phyloP scores from a whole-genome alignment of 257 asterid species.

The Oldenlandia corymbosa region DNA sequence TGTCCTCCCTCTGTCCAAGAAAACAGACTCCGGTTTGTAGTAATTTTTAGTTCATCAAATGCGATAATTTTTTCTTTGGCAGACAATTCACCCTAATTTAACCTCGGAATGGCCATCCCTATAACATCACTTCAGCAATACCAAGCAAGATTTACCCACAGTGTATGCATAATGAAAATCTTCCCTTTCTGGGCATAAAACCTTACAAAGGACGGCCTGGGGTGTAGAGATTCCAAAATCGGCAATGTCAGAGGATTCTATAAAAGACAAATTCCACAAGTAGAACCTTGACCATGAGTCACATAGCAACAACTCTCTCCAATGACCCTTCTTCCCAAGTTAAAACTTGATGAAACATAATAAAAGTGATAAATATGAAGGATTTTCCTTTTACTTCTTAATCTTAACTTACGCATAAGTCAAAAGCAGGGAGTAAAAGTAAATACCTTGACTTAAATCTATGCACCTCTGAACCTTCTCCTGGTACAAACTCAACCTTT shows the following conservation, averaged over 20 bases:
- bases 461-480: conserved; percentile 67
- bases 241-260: too few species aligned
- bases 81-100: not conserved
- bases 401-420: not conserved
- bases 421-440: conserved; percentile 4
- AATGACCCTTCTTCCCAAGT: not conserved
- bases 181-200: too few species aligned
- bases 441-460: conserved; percentile 67
- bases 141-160: not conserved
- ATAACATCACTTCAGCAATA: not conserved
- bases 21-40: too few species aligned
- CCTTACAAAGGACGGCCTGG: too few species aligned
- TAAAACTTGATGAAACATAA: not conserved
- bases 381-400: not conserved
- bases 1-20: too few species aligned
- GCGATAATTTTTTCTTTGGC: too few species aligned
- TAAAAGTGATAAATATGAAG: not conserved
- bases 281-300: too few species aligned
- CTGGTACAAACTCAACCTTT: conserved; percentile 70
- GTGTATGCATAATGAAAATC: not conserved
- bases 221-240: too few species aligned
- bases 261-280: too few species aligned
- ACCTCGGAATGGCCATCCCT: not conserved
- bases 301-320: too few species aligned
- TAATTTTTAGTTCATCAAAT: too few species aligned